A percentile compares a stretch with the other conserved stretches of the same genome.
These are phyloP conservation scores for Stipa capillata DNA, from an alignment of 176 grass and related monocot genomes.

Conservation along the genomic window DNA sequence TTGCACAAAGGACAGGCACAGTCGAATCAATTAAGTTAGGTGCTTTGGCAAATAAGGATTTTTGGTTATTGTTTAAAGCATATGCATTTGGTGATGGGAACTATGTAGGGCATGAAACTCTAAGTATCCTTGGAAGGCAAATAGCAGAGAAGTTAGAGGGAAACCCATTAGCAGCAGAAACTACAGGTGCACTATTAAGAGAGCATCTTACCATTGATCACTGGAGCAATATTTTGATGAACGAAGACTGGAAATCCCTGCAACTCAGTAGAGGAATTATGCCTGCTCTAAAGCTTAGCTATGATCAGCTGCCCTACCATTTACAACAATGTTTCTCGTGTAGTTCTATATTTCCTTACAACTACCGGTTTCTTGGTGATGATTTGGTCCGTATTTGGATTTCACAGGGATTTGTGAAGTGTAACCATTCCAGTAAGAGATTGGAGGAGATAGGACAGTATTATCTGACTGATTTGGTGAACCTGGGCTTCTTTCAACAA, in stretches of 20 bases:
- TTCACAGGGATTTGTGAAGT: conserved; percentile 36
- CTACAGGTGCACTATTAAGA: background rate
- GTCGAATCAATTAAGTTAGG: background rate
- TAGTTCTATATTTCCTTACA: background rate
- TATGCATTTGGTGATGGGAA: conserved; percentile 11
- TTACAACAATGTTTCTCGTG: background rate
- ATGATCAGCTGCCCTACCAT: background rate
- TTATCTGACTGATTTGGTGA: conserved; percentile 12
- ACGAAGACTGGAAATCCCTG: conserved; percentile 18
- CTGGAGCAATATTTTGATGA: conserved; percentile 15
- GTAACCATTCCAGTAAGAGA: background rate
- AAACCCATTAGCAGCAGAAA: conserved; percentile 10
- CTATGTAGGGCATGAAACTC: background rate
- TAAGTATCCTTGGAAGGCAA: background rate
- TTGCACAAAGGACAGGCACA: conserved; percentile 11
- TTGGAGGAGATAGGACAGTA: conserved; percentile 14
- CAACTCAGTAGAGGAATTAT: background rate
- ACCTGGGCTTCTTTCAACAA: conserved; percentile 9
- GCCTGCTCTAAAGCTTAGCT: conserved; percentile 6
- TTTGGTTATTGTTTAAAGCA: background rate
- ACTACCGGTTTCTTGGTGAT: background rate
- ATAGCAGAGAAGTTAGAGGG: background rate
- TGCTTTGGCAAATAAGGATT: background rate
- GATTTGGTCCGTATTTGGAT: conserved; percentile 31
- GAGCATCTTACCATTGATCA: background rate